phyloP scores from a whole-genome alignment of 139 green algal species.

The Closterium sp. region DNA sequence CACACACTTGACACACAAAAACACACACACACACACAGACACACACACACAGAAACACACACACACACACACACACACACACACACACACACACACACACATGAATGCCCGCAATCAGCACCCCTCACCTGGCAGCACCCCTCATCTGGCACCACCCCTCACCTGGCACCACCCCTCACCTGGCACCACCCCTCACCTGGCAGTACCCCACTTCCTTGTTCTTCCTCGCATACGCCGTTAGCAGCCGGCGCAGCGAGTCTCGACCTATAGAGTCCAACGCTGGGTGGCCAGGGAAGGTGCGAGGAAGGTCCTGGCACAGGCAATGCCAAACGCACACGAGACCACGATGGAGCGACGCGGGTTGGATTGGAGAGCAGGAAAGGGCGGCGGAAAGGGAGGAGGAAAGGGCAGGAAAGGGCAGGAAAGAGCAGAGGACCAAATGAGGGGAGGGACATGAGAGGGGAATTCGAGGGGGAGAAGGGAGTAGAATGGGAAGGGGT shows the following conservation, averaged over 20 bases:
- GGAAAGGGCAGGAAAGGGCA: not conserved
- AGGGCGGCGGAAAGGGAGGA: not conserved
- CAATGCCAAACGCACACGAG: no score
- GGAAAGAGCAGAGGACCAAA: not conserved
- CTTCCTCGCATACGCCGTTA: conserved; percentile 71
- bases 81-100: not conserved
- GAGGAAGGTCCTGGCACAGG: conserved; percentile 30
- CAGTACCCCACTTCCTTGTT: conserved; percentile 80
- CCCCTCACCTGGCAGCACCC: no score
- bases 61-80: not conserved
- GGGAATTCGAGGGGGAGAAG: not conserved
- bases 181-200: conserved; percentile 31
- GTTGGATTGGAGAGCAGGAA: not conserved
- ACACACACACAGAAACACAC: not conserved
- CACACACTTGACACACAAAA: no score
- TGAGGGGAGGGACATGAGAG: not conserved
- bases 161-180: no score
- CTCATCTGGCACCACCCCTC: no score
- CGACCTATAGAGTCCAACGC: conserved; percentile 50
- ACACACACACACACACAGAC: not conserved
- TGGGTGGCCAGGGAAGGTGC: conserved; percentile 41
- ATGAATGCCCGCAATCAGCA: no score
- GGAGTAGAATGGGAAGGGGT: not conserved
- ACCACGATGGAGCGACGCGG: no score
- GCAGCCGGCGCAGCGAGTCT: conserved; percentile 63